Evolutionary conservation across 2,329 filamentous ascomycete species (phyloP).

Genomic region (Westerdykella aurantiaca): DNA sequence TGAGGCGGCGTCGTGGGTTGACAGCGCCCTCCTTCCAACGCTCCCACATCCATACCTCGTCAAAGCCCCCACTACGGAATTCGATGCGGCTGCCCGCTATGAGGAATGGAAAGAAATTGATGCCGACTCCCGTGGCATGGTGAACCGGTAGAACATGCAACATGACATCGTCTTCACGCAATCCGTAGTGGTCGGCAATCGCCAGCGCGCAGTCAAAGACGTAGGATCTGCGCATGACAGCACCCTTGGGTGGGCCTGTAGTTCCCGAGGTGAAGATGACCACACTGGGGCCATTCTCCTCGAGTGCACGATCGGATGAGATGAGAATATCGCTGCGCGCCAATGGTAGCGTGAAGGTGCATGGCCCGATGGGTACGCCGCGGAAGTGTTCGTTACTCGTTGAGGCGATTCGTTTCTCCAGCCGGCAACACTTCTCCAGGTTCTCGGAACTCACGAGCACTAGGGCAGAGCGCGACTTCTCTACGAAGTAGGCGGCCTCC

Average conservation of each 20-base stretch:
- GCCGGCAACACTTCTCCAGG: conserved; percentile 23
- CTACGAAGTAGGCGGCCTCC: conserved; percentile 43
- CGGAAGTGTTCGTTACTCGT: conserved; percentile 30
- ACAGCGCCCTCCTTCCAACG: conserved; percentile 27
- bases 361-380: conserved; percentile 35
- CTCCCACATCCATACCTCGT: conserved; percentile 33
- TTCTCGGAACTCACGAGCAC: conserved; percentile 36
- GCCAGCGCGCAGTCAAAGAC: conserved; percentile 32
- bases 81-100: conserved; percentile 30
- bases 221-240: conserved; percentile 41
- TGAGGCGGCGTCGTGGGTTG: conserved; percentile 18
- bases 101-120: conserved; percentile 34
- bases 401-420: conserved; percentile 21
- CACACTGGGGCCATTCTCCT: conserved; percentile 38
- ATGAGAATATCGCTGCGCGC: conserved; percentile 33
- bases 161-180: conserved; percentile 29
- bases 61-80: conserved; percentile 33
- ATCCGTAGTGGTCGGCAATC: conserved; percentile 29
- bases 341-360: conserved; percentile 24
- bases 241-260: conserved; percentile 43
- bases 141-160: conserved; percentile 34
- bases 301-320: conserved; percentile 38
- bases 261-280: conserved; percentile 47
- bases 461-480: conserved; percentile 36
- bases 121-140: conserved; percentile 33